These are phyloP conservation scores for Nannochloropsis oceanica DNA, from an alignment of 108 stramenopile species.

Conservation along the genomic window DNA sequence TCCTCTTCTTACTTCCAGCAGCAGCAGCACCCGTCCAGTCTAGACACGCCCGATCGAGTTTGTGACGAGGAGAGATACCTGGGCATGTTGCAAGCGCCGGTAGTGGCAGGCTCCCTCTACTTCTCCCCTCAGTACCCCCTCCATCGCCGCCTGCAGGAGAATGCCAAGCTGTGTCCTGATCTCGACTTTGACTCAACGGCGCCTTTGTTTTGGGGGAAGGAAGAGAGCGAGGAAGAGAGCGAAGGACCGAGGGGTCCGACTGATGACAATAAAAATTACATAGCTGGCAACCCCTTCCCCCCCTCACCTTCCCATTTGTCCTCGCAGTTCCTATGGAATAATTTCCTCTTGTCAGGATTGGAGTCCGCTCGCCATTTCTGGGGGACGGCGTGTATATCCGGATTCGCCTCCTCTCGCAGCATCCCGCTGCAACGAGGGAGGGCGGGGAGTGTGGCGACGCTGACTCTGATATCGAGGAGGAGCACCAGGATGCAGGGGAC, in stretches of 20 bases:
- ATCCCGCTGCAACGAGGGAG: background rate
- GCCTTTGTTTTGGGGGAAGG: background rate
- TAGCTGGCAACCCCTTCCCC: background rate
- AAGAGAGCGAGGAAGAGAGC: background rate
- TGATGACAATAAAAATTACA: too few species aligned
- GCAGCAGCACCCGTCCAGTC: background rate
- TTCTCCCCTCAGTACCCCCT: background rate
- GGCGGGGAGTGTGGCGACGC: background rate
- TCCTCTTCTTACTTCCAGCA: too few species aligned
- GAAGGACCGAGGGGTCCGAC: background rate
- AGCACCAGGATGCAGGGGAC: background rate
- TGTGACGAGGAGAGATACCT: background rate
- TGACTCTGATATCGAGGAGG: background rate
- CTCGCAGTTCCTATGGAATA: background rate
- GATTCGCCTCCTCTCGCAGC: background rate
- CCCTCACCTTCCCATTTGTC: background rate
- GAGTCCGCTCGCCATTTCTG: background rate
- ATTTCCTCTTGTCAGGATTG: background rate
- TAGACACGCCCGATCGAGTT: background rate
- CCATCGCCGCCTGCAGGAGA: background rate
- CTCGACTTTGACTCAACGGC: background rate
- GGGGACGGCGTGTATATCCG: background rate
- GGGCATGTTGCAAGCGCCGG: background rate
- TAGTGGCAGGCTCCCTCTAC: background rate
- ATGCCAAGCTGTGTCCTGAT: background rate